Conservation (phyloP, 345 rosid genomes). For the Lumnitzera racemosa region DNA sequence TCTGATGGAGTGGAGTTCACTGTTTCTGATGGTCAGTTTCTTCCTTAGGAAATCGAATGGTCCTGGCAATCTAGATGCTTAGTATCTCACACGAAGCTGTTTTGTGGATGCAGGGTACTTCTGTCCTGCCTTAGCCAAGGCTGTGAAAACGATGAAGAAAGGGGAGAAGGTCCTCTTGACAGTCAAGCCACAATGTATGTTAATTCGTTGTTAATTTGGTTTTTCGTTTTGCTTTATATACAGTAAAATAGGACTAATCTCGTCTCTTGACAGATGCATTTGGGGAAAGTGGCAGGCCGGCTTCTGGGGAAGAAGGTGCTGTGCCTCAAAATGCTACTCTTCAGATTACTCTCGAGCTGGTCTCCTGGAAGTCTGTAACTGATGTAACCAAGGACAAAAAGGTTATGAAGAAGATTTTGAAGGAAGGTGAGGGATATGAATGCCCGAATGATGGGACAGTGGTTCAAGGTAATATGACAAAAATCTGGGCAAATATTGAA, state of each 20-base stretch:
- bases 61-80: neutral
- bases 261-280: slow-evolving; percentile 11
- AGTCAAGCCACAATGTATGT: slow-evolving; percentile 13
- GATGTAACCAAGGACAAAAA: slow-evolving; percentile 16
- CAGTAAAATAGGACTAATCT: neutral
- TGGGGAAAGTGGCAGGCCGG: slow-evolving; percentile 12
- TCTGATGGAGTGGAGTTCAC: slow-evolving; percentile 18
- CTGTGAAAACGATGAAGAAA: slow-evolving; percentile 17
- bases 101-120: slow-evolving; percentile 8
- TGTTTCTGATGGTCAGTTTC: slow-evolving; percentile 12
- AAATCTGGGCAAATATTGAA: neutral
- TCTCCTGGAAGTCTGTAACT: slow-evolving; percentile 16
- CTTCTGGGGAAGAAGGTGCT: slow-evolving; percentile 10
- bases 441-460: slow-evolving; percentile 14
- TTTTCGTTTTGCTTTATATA: neutral
- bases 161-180: slow-evolving; percentile 15
- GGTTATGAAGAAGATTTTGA: slow-evolving; percentile 16
- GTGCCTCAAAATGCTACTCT: slow-evolving; percentile 12
- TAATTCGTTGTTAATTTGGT: neutral
- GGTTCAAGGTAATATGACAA: slow-evolving; percentile 7
- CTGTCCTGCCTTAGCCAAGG: slow-evolving; percentile 16
- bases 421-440: slow-evolving; percentile 20
- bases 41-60: neutral
- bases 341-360: slow-evolving; percentile 10
- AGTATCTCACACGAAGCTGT: no score